Evolutionary conservation across 441 rosid genomes (phyloP), one percentile per base, ranked within the genome.

Genomic region (Brassica balearica): DNA sequence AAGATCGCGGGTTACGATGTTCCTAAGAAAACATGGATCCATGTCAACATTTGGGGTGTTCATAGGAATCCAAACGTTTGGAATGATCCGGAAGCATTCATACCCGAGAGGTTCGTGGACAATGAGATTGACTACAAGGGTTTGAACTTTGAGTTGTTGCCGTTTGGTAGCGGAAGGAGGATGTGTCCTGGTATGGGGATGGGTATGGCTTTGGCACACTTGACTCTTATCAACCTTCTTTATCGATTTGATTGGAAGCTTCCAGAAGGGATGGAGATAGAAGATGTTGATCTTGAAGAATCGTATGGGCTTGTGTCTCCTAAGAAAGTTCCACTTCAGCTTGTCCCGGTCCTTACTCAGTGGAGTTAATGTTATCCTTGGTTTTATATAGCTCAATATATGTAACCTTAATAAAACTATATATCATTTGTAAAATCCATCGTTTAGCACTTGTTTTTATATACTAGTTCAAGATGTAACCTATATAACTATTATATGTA

Each of bases 231-330:
- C 20, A 51, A 51, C 58, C 58, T 51, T 5, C 58, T 51, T 6
- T 51, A 51, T 51, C 58, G 58, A 51, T 51, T 51, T 51, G 58
- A 51, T 51, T 51, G 58, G 58, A 51, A 51, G 58, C 58, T 51
- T 51, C 58, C 58, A 1, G 58, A 51, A 2, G 58, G 58, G 2
- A 51, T 51, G 58, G 8, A 51, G 20, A 5, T 14, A 51, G 8
- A 51, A 14, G 58, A 51, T 14, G 58, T 51, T 51, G 20, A 51
- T 51, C 58, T 51, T 51, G 58, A 51, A 51, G 58, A 51, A 51
- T 5, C 58, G 8, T 51, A 51, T 51, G 58, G 58, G 20, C 58
- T 51, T 51, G 58, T 51, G 58, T 14, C 3, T 51, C 58, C 58
- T 51, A 51, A 51, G 58, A 51, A 51, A 51, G 8, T 2, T 51